phyloP scores from a whole-genome alignment of 129 eudicot species.

The Cynara cardunculus region DNA sequence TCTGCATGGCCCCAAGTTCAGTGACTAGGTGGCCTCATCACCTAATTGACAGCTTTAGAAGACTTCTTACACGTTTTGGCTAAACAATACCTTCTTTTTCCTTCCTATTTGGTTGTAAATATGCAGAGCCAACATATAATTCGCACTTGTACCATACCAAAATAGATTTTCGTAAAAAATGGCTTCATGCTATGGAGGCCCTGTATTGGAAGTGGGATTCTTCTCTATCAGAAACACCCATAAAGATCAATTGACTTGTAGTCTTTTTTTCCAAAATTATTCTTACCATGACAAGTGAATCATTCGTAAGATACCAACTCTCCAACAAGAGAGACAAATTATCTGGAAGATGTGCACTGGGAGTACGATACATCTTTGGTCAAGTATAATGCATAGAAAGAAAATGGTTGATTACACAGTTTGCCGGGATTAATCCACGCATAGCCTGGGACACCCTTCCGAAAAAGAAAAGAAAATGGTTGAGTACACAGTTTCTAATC shows the following conservation, averaged over 20 bases:
- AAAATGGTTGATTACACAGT: neutral
- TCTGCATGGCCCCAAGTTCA: neutral
- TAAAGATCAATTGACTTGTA: neutral
- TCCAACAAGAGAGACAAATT: neutral
- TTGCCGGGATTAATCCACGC: too few relatives aligned
- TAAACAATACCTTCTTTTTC: neutral
- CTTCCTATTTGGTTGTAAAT: neutral
- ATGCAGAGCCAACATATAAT: neutral
- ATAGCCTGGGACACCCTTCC: too few relatives aligned
- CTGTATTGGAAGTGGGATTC: neutral
- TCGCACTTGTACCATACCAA: neutral
- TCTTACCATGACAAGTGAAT: neutral
- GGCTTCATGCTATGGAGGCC: neutral
- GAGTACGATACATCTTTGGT: neutral
- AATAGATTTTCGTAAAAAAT: neutral
- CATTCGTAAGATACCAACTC: neutral
- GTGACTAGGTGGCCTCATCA: neutral
- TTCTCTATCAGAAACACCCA: neutral
- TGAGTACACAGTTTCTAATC: neutral
- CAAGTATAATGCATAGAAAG: neutral
- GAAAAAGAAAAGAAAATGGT: too few relatives aligned
- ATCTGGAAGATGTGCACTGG: neutral
- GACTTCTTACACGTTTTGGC: neutral
- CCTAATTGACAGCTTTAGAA: neutral
- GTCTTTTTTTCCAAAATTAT: neutral